Conservation (phyloP, 2,329 filamentous ascomycete genomes). For the Nemania sp. region DNA sequence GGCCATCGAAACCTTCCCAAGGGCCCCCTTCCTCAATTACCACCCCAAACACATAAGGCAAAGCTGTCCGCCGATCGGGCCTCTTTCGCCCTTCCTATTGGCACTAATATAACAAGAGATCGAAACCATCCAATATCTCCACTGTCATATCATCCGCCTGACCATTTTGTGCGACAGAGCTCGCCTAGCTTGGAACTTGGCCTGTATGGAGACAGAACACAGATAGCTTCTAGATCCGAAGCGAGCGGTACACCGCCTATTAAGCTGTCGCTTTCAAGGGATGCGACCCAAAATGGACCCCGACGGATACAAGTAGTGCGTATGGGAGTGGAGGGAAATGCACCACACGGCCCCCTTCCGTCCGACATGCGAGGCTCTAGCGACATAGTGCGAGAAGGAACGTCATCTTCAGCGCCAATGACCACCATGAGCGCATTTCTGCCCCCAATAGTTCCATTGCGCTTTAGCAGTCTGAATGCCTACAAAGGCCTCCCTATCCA, state of each 20-base stretch:
- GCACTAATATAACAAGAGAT: constrained; percentile 10
- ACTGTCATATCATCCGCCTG: constrained; percentile 17
- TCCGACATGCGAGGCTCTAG: neutral
- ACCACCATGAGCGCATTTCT: neutral
- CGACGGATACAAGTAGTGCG: constrained; percentile 29
- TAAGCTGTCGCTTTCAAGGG: constrained; percentile 22
- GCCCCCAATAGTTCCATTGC: constrained; percentile 26
- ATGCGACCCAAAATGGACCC: constrained; percentile 7
- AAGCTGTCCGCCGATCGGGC: neutral
- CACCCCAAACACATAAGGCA: constrained; percentile 1
- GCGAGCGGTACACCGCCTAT: constrained; percentile 21
- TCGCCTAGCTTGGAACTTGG: constrained; percentile 25
- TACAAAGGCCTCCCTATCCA: neutral
- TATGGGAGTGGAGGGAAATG: constrained; percentile 16
- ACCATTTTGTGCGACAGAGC: neutral
- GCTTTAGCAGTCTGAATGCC: constrained; percentile 34
- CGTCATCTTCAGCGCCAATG: neutral
- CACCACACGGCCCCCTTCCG: constrained; percentile 7
- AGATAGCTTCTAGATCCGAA: neutral
- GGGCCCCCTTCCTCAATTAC: neutral
- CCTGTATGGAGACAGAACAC: constrained; percentile 11
- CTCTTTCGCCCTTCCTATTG: neutral
- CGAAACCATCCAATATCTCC: constrained; percentile 32
- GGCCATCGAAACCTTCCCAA: neutral
- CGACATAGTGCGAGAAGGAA: neutral